A percentile compares a stretch with the other conserved stretches of the same genome.
Conservation (phyloP, 495 filamentous ascomycete species). For the Aspergillus cristatus region DNA sequence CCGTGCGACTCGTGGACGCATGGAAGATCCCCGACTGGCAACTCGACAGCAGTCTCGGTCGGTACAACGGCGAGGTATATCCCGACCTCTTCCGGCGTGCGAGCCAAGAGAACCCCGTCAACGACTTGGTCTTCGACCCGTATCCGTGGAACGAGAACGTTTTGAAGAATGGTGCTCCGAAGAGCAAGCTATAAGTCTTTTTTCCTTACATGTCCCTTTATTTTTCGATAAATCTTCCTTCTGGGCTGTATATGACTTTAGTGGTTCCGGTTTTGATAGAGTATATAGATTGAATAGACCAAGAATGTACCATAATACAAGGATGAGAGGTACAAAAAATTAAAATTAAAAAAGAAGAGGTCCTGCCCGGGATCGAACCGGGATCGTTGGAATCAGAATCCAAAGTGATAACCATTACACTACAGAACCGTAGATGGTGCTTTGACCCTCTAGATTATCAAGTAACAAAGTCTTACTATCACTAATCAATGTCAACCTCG, state of each 20-base stretch:
- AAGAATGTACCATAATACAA: not conserved
- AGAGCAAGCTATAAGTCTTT: conserved; percentile 31
- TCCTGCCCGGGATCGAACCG: conserved; percentile 36
- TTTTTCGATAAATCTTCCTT: not conserved
- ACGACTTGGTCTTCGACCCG: conserved; percentile 55
- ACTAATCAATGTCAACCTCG: not conserved
- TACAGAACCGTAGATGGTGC: not conserved
- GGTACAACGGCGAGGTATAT: conserved; percentile 59
- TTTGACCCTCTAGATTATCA: too few species aligned
- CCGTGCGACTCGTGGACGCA: conserved; percentile 54
- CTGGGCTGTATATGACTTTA: not conserved
- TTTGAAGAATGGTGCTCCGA: conserved; percentile 43
- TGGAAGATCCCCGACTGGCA: conserved; percentile 66
- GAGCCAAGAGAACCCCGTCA: conserved; percentile 57
- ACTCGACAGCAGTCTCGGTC: conserved; percentile 54
- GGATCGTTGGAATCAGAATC: conserved; percentile 10
- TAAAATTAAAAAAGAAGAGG: conserved; percentile 11
- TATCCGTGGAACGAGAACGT: conserved; percentile 53
- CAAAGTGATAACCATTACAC: not conserved
- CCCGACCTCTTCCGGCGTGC: conserved; percentile 60
- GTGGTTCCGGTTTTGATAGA: not conserved
- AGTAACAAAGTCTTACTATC: not conserved
- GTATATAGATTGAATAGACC: not conserved
- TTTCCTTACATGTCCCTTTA: not conserved
- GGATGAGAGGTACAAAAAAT: not conserved